A percentile compares a stretch with the other conserved stretches of the same genome.
Conservation (phyloP, 768 basidiomycete species). For the Pisolithus sp. region DNA sequence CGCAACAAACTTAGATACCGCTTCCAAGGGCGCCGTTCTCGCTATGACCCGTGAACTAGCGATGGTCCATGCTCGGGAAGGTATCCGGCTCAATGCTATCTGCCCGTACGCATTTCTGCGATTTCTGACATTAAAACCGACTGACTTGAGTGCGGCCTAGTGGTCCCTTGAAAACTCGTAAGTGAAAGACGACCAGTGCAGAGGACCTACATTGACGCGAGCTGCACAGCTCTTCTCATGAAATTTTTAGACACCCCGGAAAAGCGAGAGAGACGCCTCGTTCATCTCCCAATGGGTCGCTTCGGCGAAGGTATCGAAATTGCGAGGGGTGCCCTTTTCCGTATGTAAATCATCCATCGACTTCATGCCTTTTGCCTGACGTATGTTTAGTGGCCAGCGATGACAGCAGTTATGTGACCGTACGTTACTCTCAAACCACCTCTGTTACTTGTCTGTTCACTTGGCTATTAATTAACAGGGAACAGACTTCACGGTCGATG, state of each 20-base stretch:
- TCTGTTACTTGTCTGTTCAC: constrained; percentile 1
- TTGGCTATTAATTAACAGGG: constrained; percentile 40
- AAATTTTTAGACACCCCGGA: constrained; percentile 95
- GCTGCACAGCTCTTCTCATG: constrained; percentile 82
- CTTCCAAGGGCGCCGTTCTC: constrained; percentile 97
- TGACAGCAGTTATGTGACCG: constrained; percentile 95
- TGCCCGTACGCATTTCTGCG: constrained; percentile 70
- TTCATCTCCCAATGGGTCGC: constrained; percentile 92
- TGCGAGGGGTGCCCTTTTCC: constrained; percentile 87
- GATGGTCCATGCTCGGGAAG: constrained; percentile 96
- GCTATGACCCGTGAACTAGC: constrained; percentile 98
- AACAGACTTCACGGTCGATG: constrained; percentile 93
- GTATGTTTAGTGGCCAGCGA: constrained; percentile 69
- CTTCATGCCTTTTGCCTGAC: constrained; percentile 2
- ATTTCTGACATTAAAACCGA: background rate
- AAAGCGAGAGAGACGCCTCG: constrained; percentile 85
- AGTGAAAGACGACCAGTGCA: constrained; percentile 23
- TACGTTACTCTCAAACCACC: constrained; percentile 34
- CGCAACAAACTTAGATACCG: constrained; percentile 58
- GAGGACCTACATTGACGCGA: background rate
- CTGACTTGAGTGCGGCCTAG: constrained; percentile 35
- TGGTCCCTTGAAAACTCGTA: constrained; percentile 92
- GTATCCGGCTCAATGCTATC: constrained; percentile 91
- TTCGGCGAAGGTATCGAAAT: constrained; percentile 97
- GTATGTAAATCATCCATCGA: constrained; percentile 43